Conservation (phyloP, 106 monocot species). For the Dioscorea dumetorum region DNA sequence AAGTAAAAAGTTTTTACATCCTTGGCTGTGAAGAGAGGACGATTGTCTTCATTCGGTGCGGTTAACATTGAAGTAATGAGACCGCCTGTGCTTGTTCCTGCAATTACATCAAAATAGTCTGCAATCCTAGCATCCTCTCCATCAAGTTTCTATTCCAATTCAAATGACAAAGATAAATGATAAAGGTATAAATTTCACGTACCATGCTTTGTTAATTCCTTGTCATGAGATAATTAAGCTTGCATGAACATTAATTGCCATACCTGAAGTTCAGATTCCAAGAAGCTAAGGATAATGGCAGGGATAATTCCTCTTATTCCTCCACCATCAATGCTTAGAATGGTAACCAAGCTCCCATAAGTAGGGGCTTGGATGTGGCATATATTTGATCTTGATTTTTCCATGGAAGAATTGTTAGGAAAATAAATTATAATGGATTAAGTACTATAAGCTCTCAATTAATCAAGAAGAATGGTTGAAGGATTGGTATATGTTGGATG, state of each 20-base stretch:
- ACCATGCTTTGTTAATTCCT: neutral
- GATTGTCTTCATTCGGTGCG: conserved; percentile 2
- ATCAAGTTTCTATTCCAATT: conserved; percentile 5
- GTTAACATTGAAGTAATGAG: conserved; percentile 8
- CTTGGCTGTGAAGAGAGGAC: conserved; percentile 1
- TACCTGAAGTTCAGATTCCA: conserved; percentile 9
- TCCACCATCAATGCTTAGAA: conserved; percentile 11
- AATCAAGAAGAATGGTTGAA: too few relatives aligned
- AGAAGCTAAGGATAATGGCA: conserved; percentile 5
- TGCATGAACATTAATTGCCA: neutral
- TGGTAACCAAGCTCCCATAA: conserved; percentile 1
- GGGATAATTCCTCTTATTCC: conserved; percentile 5
- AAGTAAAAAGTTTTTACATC: conserved; percentile 3
- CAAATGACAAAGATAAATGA: neutral
- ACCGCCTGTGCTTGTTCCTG: conserved; percentile 7
- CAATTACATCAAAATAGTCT: conserved; percentile 10
- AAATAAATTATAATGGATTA: too few relatives aligned
- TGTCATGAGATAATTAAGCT: neutral
- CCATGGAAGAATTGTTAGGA: neutral
- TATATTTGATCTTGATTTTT: neutral
- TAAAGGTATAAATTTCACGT: neutral
- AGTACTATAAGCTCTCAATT: too few relatives aligned
- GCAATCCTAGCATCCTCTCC: conserved; percentile 6
- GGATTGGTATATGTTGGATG: too few relatives aligned
- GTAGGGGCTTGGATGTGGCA: neutral